phyloP scores from a whole-genome alignment of 2,329 filamentous ascomycete species.

The Cladosporium colombiae region DNA sequence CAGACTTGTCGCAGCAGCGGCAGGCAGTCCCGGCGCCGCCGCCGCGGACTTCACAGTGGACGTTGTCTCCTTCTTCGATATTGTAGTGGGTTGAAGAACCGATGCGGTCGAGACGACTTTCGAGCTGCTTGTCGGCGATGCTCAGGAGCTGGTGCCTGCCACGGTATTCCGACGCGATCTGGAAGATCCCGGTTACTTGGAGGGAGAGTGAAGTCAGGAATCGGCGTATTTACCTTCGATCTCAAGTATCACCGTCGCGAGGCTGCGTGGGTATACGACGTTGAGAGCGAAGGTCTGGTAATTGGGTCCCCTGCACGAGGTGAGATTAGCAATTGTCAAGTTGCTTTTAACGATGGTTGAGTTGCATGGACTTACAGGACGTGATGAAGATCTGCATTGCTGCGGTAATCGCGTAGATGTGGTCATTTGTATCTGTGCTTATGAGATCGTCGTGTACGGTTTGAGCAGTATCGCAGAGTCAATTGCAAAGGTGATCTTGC shows the following conservation, averaged over 20 bases:
- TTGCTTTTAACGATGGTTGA: background rate
- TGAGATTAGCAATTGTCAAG: background rate
- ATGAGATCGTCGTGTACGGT: background rate
- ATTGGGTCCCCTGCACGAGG: background rate
- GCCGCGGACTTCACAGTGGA: background rate
- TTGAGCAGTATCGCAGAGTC: background rate
- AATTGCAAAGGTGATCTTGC: background rate
- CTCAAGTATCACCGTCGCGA: background rate
- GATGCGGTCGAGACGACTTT: background rate
- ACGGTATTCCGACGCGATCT: background rate
- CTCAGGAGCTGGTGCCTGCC: background rate
- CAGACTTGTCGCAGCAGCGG: background rate
- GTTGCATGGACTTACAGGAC: background rate
- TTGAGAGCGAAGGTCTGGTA: background rate
- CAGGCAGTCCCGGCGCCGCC: background rate
- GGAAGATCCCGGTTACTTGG: background rate
- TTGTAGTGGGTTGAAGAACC: background rate
- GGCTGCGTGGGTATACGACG: background rate
- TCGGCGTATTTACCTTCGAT: background rate
- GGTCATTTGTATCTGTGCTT: background rate
- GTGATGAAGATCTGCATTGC: background rate
- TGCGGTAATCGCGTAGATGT: background rate
- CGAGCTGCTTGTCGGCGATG: background rate
- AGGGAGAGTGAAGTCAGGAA: background rate
- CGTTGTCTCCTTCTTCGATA: background rate